A percentile compares a stretch with the other conserved stretches of the same genome.
phyloP scores from a whole-genome alignment of 352 stramenopile species.

The Phytophthora colocasiae region DNA sequence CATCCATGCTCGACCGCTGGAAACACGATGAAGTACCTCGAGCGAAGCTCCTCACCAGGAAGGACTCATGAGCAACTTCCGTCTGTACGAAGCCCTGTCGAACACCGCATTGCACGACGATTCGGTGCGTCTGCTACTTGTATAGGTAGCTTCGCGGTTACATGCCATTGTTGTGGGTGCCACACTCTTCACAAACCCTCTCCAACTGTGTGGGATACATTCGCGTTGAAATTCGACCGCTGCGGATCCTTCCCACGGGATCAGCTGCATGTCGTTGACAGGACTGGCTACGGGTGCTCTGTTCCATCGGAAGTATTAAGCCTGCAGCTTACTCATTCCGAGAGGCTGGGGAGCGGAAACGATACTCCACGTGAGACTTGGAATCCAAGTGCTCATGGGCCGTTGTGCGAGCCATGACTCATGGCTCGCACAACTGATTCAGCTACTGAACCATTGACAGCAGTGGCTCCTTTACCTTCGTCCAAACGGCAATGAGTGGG shows the following conservation, averaged over 20 bases:
- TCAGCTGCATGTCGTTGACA: constrained; percentile 19
- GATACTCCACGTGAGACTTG: background rate
- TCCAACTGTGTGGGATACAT: constrained; percentile 2
- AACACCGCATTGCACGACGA: background rate
- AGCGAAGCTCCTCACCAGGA: background rate
- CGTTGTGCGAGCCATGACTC: no score
- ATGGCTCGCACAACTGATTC: no score
- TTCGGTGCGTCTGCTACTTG: background rate
- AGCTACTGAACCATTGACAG: constrained; percentile 1
- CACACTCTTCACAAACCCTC: background rate
- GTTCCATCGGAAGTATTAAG: no score
- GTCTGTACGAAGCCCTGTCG: background rate
- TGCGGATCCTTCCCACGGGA: constrained; percentile 14
- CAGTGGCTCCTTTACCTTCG: constrained; percentile 2
- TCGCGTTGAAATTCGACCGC: background rate
- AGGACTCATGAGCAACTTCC: background rate
- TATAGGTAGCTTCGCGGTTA: background rate
- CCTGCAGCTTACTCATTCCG: no score
- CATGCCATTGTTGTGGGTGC: background rate
- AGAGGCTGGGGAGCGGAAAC: background rate
- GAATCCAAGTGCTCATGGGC: background rate
- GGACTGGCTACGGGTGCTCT: no score
- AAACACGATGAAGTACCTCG: background rate
- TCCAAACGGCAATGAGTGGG: background rate
- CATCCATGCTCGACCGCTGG: constrained; percentile 18